phyloP scores from a whole-genome alignment of 2,329 filamentous ascomycete genomes.

The Didymella lethalis region DNA sequence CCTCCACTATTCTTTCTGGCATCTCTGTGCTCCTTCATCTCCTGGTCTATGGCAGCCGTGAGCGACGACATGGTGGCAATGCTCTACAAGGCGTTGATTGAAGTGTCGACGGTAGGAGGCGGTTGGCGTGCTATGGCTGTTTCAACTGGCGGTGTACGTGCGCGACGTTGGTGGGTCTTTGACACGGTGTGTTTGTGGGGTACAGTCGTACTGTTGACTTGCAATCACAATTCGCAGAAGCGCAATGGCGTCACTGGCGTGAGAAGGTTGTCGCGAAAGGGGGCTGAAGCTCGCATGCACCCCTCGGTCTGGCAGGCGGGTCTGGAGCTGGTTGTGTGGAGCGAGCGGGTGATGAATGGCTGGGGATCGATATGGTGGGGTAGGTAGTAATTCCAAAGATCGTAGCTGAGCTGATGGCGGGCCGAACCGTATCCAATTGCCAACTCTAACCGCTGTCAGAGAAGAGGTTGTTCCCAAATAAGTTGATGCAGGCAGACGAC shows the following conservation, averaged over 20 bases:
- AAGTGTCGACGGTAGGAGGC: not conserved
- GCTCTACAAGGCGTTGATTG: conserved; percentile 6
- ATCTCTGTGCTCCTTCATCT: conserved; percentile 73
- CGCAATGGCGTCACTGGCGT: conserved; percentile 33
- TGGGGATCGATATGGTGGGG: conserved; percentile 33
- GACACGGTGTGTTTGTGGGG: conserved; percentile 32
- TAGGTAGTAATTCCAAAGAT: conserved; percentile 34
- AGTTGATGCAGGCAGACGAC: conserved; percentile 46
- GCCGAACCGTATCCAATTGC: conserved; percentile 30
- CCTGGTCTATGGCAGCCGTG: conserved; percentile 78
- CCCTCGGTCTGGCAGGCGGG: conserved; percentile 16
- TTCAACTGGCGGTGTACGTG: conserved; percentile 14
- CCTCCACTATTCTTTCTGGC: conserved; percentile 38
- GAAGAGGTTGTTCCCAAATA: conserved; percentile 48
- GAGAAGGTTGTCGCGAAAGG: conserved; percentile 18
- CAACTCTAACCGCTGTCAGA: conserved; percentile 48
- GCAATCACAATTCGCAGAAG: conserved; percentile 20
- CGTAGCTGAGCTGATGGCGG: conserved; percentile 34
- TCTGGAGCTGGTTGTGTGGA: conserved; percentile 23
- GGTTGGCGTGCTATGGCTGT: conserved; percentile 9
- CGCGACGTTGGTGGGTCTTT: conserved; percentile 15
- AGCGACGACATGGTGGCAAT: conserved; percentile 68
- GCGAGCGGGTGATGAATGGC: conserved; percentile 32
- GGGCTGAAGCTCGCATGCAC: conserved; percentile 19
- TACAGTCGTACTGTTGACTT: conserved; percentile 21